Base-by-base conservation (phyloP, 352 stramenopile species). In the Phytophthora pluvialis region DNA sequence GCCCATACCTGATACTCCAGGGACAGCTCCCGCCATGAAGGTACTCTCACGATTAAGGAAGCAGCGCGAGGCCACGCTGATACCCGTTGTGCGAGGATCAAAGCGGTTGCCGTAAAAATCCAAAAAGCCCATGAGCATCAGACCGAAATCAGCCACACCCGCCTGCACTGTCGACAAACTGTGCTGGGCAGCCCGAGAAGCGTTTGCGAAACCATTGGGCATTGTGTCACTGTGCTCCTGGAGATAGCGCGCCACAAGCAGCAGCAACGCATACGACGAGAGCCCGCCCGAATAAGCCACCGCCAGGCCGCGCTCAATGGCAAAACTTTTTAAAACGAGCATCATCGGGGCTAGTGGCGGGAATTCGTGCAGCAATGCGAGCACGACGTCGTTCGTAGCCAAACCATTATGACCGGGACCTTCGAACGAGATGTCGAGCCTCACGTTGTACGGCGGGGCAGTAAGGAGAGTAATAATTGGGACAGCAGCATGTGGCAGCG, bases 91-190 rank as follows among this genome's bases (percentile, higher is more conserved):
- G 9, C 89, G 87, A 16, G 91, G 88, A 53, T 98, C 90, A 49
- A 98, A 97, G 0, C 85, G 89, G 52, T 98, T 99, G 16, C 97
- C 97, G 72, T 98, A 99, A 65, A 99, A 99, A 57, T 99, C 95
- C 9, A 99, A 80, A 56, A 99, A 98, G 0, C 95, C 96, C 87
- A 99, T 98, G 1, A 99, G 79, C 53, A 99, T 85, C 35, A 97
- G 94, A 25, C 97, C 97, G 57, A 97, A 97, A 64, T 99, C 96
- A 4, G 88, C 79, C 6, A 78, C 71, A 32, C 71, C 71, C 18
- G 77, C 78, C 28, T 87, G 89, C n/a, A 85, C 81, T 50, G 78
- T 70, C 12, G 75, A 88, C 31, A 86, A 70, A 38, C 75, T 86
- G 55, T 88, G 79, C 18, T 86, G 76, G 7, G 87, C 81, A 21